Evolutionary conservation across 805 yeast species (phyloP).

Genomic region (Schwanniomyces sp.): DNA sequence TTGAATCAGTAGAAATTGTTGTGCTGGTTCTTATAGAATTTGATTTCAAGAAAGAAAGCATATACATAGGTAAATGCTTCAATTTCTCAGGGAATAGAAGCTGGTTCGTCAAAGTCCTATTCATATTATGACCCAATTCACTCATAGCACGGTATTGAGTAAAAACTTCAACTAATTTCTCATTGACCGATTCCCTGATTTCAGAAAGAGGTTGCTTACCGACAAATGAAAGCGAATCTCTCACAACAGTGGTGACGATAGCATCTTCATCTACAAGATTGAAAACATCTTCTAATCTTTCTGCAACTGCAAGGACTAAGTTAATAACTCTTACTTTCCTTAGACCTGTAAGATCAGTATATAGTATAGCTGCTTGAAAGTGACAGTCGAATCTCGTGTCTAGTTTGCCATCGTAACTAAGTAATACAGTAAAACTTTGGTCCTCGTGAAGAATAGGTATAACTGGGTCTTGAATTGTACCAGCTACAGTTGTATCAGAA

Average conservation of each 20-base stretch:
- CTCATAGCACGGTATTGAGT: constrained; percentile 53
- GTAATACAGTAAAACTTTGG: constrained; percentile 67
- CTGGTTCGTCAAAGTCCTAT: constrained; percentile 48
- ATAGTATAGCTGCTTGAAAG: constrained; percentile 87
- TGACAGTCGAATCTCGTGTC: constrained; percentile 74
- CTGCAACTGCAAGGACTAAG: constrained; percentile 76
- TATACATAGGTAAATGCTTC: constrained; percentile 64
- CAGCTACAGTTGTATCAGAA: constrained; percentile 20
- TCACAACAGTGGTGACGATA: constrained; percentile 35
- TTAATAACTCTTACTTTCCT: constrained; percentile 88
- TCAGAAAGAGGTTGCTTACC: constrained; percentile 40
- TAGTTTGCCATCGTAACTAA: constrained; percentile 74
- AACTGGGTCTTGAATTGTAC: constrained; percentile 60
- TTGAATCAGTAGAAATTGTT: constrained; percentile 57
- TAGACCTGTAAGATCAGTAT: constrained; percentile 73
- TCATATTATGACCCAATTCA: constrained; percentile 36
- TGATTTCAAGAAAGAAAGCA: constrained; percentile 70
- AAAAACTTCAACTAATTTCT: constrained; percentile 44
- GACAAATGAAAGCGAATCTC: constrained; percentile 40
- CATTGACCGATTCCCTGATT: constrained; percentile 38
- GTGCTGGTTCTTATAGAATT: constrained; percentile 55
- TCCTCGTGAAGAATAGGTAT: constrained; percentile 65
- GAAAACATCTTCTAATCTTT: constrained; percentile 69
- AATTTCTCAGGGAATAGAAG: constrained; percentile 81
- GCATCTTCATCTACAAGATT: constrained; percentile 71